Percentiles rank a stretch among this genome's conserved stretches.
Evolutionary conservation across 1,284 basidiomycete genomes (phyloP).

Genomic region (Veloporphyrellus conicus): DNA sequence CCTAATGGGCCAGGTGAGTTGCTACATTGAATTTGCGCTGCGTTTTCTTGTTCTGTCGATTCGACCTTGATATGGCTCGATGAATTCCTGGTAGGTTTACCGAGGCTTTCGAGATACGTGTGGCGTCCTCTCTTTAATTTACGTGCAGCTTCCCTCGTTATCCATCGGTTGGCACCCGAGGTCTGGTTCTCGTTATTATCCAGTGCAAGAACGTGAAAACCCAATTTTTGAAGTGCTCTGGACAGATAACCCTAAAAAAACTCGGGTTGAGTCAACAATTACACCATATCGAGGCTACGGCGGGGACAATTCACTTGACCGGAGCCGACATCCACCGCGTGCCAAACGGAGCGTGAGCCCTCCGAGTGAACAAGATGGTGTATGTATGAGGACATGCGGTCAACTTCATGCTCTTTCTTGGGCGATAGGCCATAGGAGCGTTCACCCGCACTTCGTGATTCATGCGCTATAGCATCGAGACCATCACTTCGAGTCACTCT

Average conservation of each 20-base stretch:
- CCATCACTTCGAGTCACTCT: background rate
- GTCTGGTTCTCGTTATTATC: constrained; percentile 45
- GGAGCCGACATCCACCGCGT: constrained; percentile 51
- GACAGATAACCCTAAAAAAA: constrained; percentile 47
- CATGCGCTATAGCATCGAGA: constrained; percentile 9
- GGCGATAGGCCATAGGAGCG: constrained; percentile 46
- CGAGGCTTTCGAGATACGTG: background rate
- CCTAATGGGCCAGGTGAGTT: background rate
- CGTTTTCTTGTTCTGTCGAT: background rate
- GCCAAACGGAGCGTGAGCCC: constrained; percentile 22
- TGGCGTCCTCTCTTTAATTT: constrained; percentile 13
- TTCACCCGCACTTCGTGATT: constrained; percentile 3
- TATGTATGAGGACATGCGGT: constrained; percentile 43
- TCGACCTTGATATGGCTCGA: background rate
- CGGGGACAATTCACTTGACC: constrained; percentile 43
- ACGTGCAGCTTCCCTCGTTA: constrained; percentile 21
- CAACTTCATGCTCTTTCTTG: constrained; percentile 53
- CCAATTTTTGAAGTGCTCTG: constrained; percentile 36
- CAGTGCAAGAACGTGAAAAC: constrained; percentile 48
- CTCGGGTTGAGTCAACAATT: constrained; percentile 2
- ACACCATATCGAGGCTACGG: background rate
- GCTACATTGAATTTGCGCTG: background rate
- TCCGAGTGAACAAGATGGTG: constrained; percentile 21
- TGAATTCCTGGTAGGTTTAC: background rate
- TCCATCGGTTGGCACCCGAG: constrained; percentile 40